Conservation (phyloP, 345 rosid species). For the Lepidium sativum region DNA sequence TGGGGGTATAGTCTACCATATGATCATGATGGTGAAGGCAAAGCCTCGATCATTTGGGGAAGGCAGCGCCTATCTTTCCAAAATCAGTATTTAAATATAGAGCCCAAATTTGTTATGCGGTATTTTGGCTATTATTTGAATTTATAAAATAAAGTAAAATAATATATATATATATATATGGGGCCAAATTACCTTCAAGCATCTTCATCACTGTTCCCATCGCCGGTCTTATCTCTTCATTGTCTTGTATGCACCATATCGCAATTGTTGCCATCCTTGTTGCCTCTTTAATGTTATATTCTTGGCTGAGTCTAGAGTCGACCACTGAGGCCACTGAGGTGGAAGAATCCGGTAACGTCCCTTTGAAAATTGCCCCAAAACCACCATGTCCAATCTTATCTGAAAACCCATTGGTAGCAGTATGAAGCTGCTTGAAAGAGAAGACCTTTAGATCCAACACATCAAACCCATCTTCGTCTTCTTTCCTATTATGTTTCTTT, state of each 20-base stretch:
- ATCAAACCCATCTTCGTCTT: conserved; percentile 40
- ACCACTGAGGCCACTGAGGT: conserved; percentile 34
- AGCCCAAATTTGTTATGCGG: too few species aligned
- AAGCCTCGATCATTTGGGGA: too few species aligned
- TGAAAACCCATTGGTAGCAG: conserved; percentile 40
- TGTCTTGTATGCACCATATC: conserved; percentile 75
- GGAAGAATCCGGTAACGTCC: conserved; percentile 40
- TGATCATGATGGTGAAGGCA: too few species aligned
- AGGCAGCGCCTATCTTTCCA: too few species aligned
- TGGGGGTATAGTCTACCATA: too few species aligned
- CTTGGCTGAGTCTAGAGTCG: conserved; percentile 38
- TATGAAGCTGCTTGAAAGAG: conserved; percentile 43
- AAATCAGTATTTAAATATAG: too few species aligned
- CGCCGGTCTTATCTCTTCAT: conserved; percentile 54
- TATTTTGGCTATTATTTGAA: too few species aligned
- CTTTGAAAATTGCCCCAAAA: conserved; percentile 54
- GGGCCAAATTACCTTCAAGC: too few species aligned
- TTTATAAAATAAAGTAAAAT: too few species aligned
- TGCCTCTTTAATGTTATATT: conserved; percentile 44
- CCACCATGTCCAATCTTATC: conserved; percentile 63
- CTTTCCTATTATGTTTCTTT: conserved; percentile 28
- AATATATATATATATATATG: too few species aligned
- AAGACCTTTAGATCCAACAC: conserved; percentile 54
- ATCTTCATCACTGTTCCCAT: conserved; percentile 65
- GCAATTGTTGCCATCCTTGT: conserved; percentile 55